phyloP scores from a whole-genome alignment of 83 land plant species.

The Diphasiastrum complanatum region DNA sequence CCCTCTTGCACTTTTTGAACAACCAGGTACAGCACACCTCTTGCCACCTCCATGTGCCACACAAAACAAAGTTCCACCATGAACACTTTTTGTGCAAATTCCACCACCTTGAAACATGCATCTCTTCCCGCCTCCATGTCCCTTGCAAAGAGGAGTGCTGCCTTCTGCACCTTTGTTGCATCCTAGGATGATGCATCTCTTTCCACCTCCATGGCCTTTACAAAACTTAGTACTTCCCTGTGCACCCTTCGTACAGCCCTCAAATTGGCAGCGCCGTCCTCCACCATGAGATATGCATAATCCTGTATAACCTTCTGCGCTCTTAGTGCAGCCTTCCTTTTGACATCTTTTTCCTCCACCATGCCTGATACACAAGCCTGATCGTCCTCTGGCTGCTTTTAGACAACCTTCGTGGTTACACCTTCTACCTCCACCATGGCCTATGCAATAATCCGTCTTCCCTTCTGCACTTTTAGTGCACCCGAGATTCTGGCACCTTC shows the following conservation, averaged over 20 bases:
- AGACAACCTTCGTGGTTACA: constrained; percentile 35
- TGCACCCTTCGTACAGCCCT: constrained; percentile 36
- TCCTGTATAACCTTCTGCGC: constrained; percentile 39
- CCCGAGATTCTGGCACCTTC: constrained; percentile 34
- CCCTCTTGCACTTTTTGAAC: constrained; percentile 38
- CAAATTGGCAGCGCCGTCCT: constrained; percentile 34
- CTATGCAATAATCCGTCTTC: constrained; percentile 40
- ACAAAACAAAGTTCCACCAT: constrained; percentile 37
- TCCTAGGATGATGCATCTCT: constrained; percentile 34
- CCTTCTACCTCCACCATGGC: constrained; percentile 41
- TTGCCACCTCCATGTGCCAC: constrained; percentile 45
- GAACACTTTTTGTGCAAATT: constrained; percentile 40
- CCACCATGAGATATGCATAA: constrained; percentile 42
- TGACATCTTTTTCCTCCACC: constrained; percentile 39
- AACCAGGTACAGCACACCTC: constrained; percentile 33
- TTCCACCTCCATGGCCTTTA: constrained; percentile 44
- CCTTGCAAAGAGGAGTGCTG: constrained; percentile 41
- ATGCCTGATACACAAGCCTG: constrained; percentile 38
- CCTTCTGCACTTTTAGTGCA: constrained; percentile 45
- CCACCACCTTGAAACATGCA: constrained; percentile 39
- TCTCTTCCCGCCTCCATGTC: constrained; percentile 41
- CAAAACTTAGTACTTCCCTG: constrained; percentile 46
- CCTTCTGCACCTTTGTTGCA: constrained; percentile 43
- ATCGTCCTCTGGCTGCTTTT: constrained; percentile 42
- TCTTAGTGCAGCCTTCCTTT: constrained; percentile 30